These are phyloP conservation scores for Talaromyces sp. DNA, from an alignment of 2,329 filamentous ascomycete genomes.

Conservation along the genomic window DNA sequence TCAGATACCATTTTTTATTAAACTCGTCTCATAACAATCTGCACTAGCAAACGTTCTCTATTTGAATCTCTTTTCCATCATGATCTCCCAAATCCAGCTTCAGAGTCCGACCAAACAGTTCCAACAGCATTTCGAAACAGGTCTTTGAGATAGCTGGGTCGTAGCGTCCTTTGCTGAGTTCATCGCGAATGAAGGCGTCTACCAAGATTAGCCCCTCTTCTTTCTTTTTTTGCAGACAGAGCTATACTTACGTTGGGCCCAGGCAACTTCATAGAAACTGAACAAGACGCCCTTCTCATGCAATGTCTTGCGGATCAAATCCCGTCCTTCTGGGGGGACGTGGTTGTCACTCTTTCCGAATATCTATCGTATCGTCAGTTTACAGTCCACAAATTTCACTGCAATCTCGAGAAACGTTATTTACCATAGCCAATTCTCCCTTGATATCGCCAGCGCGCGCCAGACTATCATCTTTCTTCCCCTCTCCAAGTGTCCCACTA, in stretches of 20 bases:
- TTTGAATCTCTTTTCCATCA: conserved; percentile 51
- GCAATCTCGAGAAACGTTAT: background rate
- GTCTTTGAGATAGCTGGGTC: conserved; percentile 81
- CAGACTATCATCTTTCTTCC: conserved; percentile 60
- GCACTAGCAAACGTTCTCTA: conserved; percentile 67
- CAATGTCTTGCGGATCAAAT: conserved; percentile 76
- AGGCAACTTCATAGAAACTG: conserved; percentile 84
- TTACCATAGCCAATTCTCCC: conserved; percentile 71
- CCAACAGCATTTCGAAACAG: conserved; percentile 85
- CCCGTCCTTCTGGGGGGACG: conserved; percentile 75
- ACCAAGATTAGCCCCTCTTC: conserved; percentile 10
- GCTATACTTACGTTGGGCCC: conserved; percentile 67
- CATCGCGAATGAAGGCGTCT: conserved; percentile 89
- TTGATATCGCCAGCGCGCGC: conserved; percentile 62
- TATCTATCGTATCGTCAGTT: conserved; percentile 46
- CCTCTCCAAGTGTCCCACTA: conserved; percentile 66
- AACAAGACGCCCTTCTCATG: conserved; percentile 71
- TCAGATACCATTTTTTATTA: background rate
- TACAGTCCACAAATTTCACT: background rate
- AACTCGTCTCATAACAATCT: background rate
- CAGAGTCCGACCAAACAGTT: conserved; percentile 74
- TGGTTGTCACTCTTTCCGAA: conserved; percentile 90
- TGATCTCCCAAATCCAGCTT: conserved; percentile 70
- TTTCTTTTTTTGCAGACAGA: background rate
- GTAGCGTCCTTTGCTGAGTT: conserved; percentile 89